Conservation (phyloP, 164 flowering plant species). For the Vitis cinerea region DNA sequence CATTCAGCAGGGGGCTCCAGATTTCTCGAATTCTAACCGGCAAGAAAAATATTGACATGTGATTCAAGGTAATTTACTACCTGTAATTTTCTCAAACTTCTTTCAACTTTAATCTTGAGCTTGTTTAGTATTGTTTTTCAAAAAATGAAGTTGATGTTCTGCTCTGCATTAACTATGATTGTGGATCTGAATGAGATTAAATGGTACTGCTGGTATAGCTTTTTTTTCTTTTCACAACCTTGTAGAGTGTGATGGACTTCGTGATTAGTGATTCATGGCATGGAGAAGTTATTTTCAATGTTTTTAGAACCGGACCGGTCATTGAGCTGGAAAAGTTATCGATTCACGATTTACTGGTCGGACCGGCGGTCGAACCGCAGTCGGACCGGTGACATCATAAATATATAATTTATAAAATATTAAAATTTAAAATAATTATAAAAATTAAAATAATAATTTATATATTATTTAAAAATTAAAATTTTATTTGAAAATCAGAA, state of each 20-base stretch:
- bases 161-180: not conserved
- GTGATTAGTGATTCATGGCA: not conserved
- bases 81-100: not conserved
- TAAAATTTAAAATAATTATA: no score
- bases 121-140: not conserved
- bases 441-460: no score
- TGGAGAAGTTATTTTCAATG: no score
- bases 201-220: not conserved
- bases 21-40: slow-evolving; percentile 80
- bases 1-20: slow-evolving; percentile 91
- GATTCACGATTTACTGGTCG: no score
- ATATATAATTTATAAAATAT: no score
- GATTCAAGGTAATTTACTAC: slow-evolving; percentile 34
- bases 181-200: not conserved
- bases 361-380: no score
- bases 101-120: not conserved
- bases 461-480: no score
- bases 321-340: no score
- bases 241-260: not conserved
- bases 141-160: not conserved
- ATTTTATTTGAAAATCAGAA: no score
- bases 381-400: no score
- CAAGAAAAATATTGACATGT: slow-evolving; percentile 44
- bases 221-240: not conserved
- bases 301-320: no score